Evolutionary conservation across 495 filamentous ascomycete species (phyloP), one percentile per base, ranked within the genome.

Genomic region (Apodospora peruviana): DNA sequence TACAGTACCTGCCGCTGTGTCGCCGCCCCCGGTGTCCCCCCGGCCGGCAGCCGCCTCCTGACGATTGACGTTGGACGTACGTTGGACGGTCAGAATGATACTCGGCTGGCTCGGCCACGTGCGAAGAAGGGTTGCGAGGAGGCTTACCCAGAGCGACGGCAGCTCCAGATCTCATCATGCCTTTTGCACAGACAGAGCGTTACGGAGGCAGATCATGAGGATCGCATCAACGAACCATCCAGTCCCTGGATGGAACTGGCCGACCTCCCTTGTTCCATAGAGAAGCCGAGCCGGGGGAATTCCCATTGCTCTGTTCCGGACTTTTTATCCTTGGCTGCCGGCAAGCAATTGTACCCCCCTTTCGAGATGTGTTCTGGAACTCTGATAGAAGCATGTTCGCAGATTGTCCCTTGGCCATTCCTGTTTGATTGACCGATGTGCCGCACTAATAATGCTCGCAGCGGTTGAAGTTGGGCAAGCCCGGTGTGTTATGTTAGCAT

Each of bases 341-440:
- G 27, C 22, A 40, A 19, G 35, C 44, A 47, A 17, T 32, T 50
- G 14, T 25, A 40, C 40, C 20, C 32, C 51, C 49, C 45, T 23
- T 50, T 55, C 40, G 9, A 51, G 52, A 54, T 56, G 43, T 47
- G 36, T 65, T 62, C 62, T 64, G 55, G 60, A 64, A 64, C 55
- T 52, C 43, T 45, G 39, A 34, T 62, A 48, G 62, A 65, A 65
- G 62, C 59, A 57, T 53, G 59, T 60, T 60, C 56, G 61, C 56
- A 62, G 54, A 52, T 57, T 18, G 50, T 45, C 18, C 48, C 52
- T 52, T 53, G 56, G 53, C 56, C 19, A 24, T 49, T 44, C 47
- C 16, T 54, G 64, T 62, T 61, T 62, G 61, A 67, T 60, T 64
- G 58, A 45, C 61, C 56, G 64, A 60, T 55, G 51, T 60, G 60